These are phyloP conservation scores for Panaeolus papilionaceus DNA, from an alignment of 768 basidiomycete genomes.

Conservation along the genomic window DNA sequence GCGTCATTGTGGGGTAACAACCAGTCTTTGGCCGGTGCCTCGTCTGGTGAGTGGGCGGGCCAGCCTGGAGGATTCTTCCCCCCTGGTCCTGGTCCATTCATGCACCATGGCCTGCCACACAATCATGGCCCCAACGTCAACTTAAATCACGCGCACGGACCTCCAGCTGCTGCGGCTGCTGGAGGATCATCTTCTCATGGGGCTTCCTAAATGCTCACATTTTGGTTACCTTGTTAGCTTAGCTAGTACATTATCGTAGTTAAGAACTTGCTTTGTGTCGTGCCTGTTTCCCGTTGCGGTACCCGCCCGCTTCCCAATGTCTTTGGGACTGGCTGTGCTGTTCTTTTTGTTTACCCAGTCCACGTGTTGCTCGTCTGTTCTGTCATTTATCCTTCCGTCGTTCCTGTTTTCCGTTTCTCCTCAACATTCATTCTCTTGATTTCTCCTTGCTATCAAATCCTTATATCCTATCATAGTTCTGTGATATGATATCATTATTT, in stretches of 20 bases:
- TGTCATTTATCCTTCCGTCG: not conserved
- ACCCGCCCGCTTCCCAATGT: not conserved
- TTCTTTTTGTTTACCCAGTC: slow-evolving; percentile 4
- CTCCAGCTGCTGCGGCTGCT: slow-evolving; percentile 5
- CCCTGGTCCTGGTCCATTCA: slow-evolving; percentile 10
- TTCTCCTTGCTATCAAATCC: not conserved
- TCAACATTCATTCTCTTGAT: not conserved
- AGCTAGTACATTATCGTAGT: not conserved
- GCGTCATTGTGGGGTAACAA: slow-evolving; percentile 10
- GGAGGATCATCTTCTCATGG: slow-evolving; percentile 11
- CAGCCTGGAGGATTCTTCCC: slow-evolving; percentile 4
- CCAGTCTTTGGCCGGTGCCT: slow-evolving; percentile 1
- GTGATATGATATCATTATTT: slow-evolving; percentile 12
- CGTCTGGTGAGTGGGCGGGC: slow-evolving; percentile 4
- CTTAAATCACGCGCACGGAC: not conserved
- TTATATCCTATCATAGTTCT: slow-evolving; percentile 6
- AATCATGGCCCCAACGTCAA: slow-evolving; percentile 8
- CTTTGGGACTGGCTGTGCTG: not conserved
- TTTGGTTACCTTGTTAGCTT: slow-evolving; percentile 2
- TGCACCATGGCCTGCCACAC: not conserved
- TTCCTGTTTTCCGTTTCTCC: not conserved
- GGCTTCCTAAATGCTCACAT: not conserved
- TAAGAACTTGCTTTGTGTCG: not conserved
- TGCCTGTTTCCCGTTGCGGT: not conserved
- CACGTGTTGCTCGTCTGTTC: not conserved